These are phyloP conservation scores for Auriscalpium vulgare DNA, from an alignment of 768 basidiomycete genomes.

Conservation along the genomic window DNA sequence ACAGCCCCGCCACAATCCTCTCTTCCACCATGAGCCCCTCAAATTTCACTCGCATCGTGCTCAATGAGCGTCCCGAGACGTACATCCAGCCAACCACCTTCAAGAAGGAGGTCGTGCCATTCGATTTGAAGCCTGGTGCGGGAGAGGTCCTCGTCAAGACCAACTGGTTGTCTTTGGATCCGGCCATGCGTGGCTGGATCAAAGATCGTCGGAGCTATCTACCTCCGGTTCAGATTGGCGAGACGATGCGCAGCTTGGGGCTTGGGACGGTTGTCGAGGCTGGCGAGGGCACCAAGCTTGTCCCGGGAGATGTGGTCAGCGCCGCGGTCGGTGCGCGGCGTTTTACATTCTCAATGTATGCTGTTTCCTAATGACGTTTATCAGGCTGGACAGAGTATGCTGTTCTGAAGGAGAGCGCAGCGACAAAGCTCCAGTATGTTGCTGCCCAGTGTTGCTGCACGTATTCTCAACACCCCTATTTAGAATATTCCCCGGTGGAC, in stretches of 20 bases:
- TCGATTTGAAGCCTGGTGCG: slow-evolving; percentile 43
- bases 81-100: slow-evolving; percentile 73
- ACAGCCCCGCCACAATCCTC: too few relatives aligned
- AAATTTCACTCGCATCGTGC: slow-evolving; percentile 58
- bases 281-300: slow-evolving; percentile 46
- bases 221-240: slow-evolving; percentile 33
- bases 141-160: slow-evolving; percentile 66
- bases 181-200: slow-evolving; percentile 86
- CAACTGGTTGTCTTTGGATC: slow-evolving; percentile 75
- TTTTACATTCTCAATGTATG: neutral
- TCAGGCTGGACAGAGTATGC: slow-evolving; percentile 76
- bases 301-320: slow-evolving; percentile 61
- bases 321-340: slow-evolving; percentile 47
- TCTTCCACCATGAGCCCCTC: neutral
- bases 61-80: slow-evolving; percentile 63
- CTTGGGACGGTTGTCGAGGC: slow-evolving; percentile 58
- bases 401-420: slow-evolving; percentile 43
- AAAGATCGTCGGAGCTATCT: slow-evolving; percentile 65
- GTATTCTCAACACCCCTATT: neutral
- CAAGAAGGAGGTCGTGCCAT: slow-evolving; percentile 44
- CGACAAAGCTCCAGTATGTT: slow-evolving; percentile 50
- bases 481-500: slow-evolving; percentile 52
- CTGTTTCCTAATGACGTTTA: neutral
- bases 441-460: neutral
- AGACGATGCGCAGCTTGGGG: slow-evolving; percentile 61